phyloP scores from a whole-genome alignment of 1,284 basidiomycete species.

The Pseudomicrostroma phylloplanum region DNA sequence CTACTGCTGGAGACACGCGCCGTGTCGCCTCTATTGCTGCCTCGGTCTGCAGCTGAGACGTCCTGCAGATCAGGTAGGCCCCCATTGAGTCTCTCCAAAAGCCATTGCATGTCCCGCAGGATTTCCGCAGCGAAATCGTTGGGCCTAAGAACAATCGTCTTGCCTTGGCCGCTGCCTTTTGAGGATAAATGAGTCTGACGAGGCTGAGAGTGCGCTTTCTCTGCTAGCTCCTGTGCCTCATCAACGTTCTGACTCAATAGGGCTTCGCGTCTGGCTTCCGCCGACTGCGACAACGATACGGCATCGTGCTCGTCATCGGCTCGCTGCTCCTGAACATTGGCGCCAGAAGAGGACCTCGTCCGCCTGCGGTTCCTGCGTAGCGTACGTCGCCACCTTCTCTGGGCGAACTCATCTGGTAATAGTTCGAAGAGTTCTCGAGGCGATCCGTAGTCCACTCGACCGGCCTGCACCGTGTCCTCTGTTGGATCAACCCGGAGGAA shows the following conservation, averaged over 20 bases:
- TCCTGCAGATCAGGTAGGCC: constrained; percentile 13
- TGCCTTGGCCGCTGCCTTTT: too few relatives aligned
- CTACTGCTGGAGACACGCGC: too few relatives aligned
- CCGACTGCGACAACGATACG: not conserved
- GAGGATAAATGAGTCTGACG: too few relatives aligned
- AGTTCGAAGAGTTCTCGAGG: not conserved
- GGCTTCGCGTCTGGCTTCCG: not conserved
- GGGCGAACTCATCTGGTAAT: not conserved
- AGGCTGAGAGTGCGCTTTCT: not conserved
- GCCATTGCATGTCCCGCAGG: constrained; percentile 17
- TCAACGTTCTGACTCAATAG: not conserved
- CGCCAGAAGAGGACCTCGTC: not conserved
- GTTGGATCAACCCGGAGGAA: not conserved
- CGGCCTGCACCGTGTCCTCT: not conserved
- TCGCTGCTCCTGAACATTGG: not conserved
- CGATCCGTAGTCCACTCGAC: not conserved
- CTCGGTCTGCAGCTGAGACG: not conserved
- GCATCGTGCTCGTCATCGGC: too few relatives aligned
- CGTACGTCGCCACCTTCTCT: not conserved
- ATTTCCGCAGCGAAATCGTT: constrained; percentile 18
- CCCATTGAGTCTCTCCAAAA: constrained; percentile 7
- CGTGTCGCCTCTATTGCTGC: too few relatives aligned
- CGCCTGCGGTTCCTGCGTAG: not conserved
- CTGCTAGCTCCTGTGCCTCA: not conserved
- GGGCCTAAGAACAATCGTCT: not conserved